Conservation (phyloP, 805 yeast genomes). For the Nakazawaea ernobii region DNA sequence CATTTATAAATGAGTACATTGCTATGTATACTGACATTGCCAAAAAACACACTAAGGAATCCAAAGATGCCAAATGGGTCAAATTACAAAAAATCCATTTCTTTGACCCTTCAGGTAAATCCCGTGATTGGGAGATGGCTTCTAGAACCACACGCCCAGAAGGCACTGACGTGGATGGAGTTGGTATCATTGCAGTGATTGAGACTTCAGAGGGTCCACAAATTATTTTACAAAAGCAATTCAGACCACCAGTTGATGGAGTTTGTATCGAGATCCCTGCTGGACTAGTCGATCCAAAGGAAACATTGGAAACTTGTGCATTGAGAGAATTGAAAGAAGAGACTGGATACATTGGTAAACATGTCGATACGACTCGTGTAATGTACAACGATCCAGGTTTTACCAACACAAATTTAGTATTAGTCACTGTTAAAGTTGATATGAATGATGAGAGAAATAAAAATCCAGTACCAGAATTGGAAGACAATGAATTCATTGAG, state of each 20-base stretch:
- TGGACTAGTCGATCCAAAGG: conserved; percentile 84
- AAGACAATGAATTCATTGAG: conserved; percentile 90
- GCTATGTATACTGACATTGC: background rate
- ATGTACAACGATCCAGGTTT: conserved; percentile 59
- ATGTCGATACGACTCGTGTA: conserved; percentile 22
- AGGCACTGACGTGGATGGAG: conserved; percentile 73
- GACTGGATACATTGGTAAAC: conserved; percentile 82
- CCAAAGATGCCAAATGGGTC: conserved; percentile 60
- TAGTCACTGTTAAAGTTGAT: conserved; percentile 78
- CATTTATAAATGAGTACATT: background rate
- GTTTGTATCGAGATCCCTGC: conserved; percentile 95
- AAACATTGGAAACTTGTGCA: conserved; percentile 74
- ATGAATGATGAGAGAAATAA: conserved; percentile 56
- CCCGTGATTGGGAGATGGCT: conserved; percentile 89
- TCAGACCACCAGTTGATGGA: conserved; percentile 86
- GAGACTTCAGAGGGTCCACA: conserved; percentile 41
- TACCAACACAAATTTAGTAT: conserved; percentile 79
- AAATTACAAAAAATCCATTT: conserved; percentile 62
- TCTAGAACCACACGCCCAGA: conserved; percentile 67
- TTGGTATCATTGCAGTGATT: conserved; percentile 77
- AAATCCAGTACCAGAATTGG: conserved; percentile 69
- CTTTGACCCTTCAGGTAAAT: conserved; percentile 62
- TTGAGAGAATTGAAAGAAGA: conserved; percentile 85
- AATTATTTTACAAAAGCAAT: conserved; percentile 76
- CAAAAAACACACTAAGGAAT: conserved; percentile 6